Base-by-base conservation (phyloP, 768 basidiomycete species). In the Suillus hirtellus region DNA sequence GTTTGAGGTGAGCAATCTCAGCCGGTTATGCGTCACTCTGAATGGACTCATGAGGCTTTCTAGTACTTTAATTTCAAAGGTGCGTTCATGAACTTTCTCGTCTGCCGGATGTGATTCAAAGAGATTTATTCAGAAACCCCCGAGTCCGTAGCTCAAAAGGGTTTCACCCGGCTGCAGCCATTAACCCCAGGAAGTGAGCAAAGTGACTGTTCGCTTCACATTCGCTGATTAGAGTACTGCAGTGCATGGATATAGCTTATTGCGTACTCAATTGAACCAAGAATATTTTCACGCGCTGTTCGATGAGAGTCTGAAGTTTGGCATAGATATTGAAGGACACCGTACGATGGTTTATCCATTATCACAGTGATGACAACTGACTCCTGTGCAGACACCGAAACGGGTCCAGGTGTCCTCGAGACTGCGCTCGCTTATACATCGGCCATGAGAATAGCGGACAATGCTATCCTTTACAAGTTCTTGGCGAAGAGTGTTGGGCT, bases 161-260 rank as follows among this genome's bases (percentile, higher is more conserved):
- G 85, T 11, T 98, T 92, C 72, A 79, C 77, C 1, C 77, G 85
- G 64, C 80, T 99, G 6, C 81, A 86, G 46, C 88, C 96, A 8
- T 76, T 99, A 49, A 99, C 96, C 1, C 86, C 95, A 3, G 97
- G 97, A 73, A 98, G 95, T 97, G 71, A 68, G 93, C 81, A 59
- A 12, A 58, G 47, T 42, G 15, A 21, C 34, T 3, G 47, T 56
- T 19, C 38, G 11, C 40, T 7, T 7, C 21, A 15, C 10, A 60
- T 27, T 42, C 1, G n/a, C 55, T 40, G 49, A 60, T 19, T 15
- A 42, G 9, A 34, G 15, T 46, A 15, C 9, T 7, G 34, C 64
- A 98, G 95, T 96, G 92, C 97, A 99, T 69, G 97, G 97, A 4
- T 99, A 99, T 73, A 97, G 95, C 4, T 81, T 99, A 40, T 83